Conservation (phyloP, 176 grass and related monocot species). For the Zizania latifolia region DNA sequence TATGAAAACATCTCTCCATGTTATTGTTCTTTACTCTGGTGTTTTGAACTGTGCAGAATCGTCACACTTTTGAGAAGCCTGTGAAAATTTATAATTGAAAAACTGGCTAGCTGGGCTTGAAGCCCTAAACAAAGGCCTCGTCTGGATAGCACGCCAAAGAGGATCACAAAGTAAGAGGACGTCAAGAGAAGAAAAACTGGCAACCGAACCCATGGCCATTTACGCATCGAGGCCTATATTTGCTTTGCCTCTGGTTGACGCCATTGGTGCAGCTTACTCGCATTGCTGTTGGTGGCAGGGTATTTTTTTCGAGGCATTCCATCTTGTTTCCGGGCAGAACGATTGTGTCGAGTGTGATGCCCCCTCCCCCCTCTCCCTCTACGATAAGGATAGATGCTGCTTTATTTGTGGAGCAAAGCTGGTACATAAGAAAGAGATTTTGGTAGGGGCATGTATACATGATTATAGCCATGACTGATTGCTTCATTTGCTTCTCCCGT, state of each 20-base stretch:
- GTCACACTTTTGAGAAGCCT: conserved; percentile 64
- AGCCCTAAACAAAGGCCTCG: background rate
- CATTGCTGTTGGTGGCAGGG: background rate
- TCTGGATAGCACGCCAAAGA: background rate
- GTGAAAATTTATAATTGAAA: conserved; percentile 76
- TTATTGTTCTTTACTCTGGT: conserved; percentile 13
- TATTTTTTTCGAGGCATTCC: conserved; percentile 17
- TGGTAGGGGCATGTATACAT: conserved; percentile 52
- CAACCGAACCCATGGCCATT: background rate
- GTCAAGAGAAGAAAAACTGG: conserved; percentile 6
- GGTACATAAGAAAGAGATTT: conserved; percentile 63
- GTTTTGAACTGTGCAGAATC: conserved; percentile 44
- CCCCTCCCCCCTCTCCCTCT: too few species aligned
- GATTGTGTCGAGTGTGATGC: conserved; percentile 33
- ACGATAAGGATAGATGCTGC: conserved; percentile 51
- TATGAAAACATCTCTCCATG: background rate
- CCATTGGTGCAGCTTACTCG: background rate
- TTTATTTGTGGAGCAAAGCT: conserved; percentile 49
- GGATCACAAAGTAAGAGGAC: background rate
- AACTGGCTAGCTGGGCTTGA: background rate
- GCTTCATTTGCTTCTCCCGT: conserved; percentile 11
- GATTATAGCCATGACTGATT: conserved; percentile 29
- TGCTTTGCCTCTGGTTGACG: background rate
- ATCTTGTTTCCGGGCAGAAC: conserved; percentile 4
- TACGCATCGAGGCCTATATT: conserved; percentile 18